These are phyloP conservation scores for Setomelanomma holmii DNA, from an alignment of 2,329 filamentous ascomycete species.

Conservation along the genomic window DNA sequence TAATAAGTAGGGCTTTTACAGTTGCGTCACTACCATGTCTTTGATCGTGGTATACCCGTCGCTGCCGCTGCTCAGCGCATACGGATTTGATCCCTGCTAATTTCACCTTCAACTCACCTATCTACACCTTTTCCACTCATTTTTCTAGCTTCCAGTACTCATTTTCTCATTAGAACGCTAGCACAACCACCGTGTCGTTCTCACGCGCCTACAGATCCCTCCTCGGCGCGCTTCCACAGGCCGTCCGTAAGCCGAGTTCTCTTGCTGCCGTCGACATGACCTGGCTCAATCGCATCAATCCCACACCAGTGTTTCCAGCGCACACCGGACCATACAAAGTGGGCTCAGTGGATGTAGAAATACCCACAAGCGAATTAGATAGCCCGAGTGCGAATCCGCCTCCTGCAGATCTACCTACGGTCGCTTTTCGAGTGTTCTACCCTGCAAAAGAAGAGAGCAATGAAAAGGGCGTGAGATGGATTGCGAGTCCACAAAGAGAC, in stretches of 20 bases:
- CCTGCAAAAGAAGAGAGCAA: slow-evolving; percentile 55
- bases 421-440: slow-evolving; percentile 85
- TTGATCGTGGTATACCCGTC: slow-evolving; percentile 6
- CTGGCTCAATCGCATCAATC: slow-evolving; percentile 62
- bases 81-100: not conserved
- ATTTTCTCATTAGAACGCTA: not conserved
- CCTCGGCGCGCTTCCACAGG: slow-evolving; percentile 20
- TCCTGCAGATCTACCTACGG: slow-evolving; percentile 65
- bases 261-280: slow-evolving; percentile 42
- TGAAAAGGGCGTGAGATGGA: slow-evolving; percentile 73
- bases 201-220: slow-evolving; percentile 30
- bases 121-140: no score
- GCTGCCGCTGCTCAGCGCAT: slow-evolving; percentile 1
- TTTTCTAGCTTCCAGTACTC: no score
- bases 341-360: slow-evolving; percentile 80
- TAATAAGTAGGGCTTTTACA: slow-evolving; percentile 19
- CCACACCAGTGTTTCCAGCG: slow-evolving; percentile 74
- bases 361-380: slow-evolving; percentile 66
- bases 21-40: slow-evolving; percentile 33
- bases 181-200: slow-evolving; percentile 37
- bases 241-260: slow-evolving; percentile 13
- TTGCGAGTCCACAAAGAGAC: slow-evolving; percentile 76
- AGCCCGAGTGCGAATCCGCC: slow-evolving; percentile 61
- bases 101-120: no score
- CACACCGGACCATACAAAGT: slow-evolving; percentile 82